phyloP scores from a whole-genome alignment of 352 stramenopile genomes.

The Phytopythium kandeliae region DNA sequence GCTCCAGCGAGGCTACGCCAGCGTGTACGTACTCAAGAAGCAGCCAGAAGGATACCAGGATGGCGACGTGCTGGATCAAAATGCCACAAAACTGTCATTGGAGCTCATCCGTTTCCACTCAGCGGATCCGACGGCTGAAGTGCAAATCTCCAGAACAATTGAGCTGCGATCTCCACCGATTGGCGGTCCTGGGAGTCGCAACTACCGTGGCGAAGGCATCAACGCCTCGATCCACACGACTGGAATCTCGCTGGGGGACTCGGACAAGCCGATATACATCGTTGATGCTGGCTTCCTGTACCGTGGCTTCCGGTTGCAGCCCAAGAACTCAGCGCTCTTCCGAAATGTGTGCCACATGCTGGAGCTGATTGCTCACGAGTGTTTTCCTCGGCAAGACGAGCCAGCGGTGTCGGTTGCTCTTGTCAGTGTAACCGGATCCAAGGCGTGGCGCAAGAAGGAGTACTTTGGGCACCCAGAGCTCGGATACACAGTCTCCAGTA shows the following conservation, averaged over 20 bases:
- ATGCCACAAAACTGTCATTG: background rate
- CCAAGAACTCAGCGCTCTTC: slow-evolving; percentile 42
- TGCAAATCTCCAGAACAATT: background rate
- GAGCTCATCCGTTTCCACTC: background rate
- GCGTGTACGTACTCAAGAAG: slow-evolving; percentile 22
- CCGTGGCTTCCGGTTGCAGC: slow-evolving; percentile 35
- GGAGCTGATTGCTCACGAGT: slow-evolving; percentile 19
- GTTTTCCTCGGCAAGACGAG: slow-evolving; percentile 1
- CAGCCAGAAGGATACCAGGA: background rate
- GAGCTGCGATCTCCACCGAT: background rate
- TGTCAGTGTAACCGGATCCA: slow-evolving; percentile 44
- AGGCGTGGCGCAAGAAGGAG: slow-evolving; percentile 61
- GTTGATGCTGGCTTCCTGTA: slow-evolving; percentile 46
- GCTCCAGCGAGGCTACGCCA: slow-evolving; percentile 18
- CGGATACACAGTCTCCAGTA: slow-evolving; percentile 20
- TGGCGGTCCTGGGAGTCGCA: background rate
- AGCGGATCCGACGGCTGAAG: background rate
- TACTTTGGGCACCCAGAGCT: slow-evolving; percentile 37
- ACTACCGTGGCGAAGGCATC: background rate
- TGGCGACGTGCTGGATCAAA: background rate
- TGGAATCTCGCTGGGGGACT: background rate
- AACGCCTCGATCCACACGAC: background rate
- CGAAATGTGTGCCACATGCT: slow-evolving; percentile 26
- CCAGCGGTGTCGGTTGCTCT: slow-evolving; percentile 9
- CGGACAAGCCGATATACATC: slow-evolving; percentile 6